Base-by-base conservation (phyloP, 2,329 filamentous ascomycete genomes). In the Fusarium globosum region DNA sequence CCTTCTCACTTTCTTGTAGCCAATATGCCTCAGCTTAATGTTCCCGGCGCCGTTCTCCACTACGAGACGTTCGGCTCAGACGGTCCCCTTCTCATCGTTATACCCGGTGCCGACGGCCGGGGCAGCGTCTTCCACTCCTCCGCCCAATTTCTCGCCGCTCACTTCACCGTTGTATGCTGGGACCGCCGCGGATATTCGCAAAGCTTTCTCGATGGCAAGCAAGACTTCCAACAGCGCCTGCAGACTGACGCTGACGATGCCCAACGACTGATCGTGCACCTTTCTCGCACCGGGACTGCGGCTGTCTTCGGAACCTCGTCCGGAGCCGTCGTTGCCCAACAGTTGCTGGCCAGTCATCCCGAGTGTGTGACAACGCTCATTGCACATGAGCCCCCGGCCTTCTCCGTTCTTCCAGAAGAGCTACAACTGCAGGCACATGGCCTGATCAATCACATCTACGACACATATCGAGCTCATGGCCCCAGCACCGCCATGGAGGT, bases 371-470 rank as follows among this genome's bases (percentile, higher is more conserved):
- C 21, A 42, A n/a, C 1, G 21, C 39, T 42, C 14, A 15, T n/a
- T 42, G 5, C 39, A 6, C 8, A 42, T 42, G 1, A 42, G 21
- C 8, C 14, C 13, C 21, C 14, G 9, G 39, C 14, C 14, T n/a
- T n/a, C 39, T n/a, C 21, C 9, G 14, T 42, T 42, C 39, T 42
- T 42, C 14, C 9, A 6, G 2, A 42, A 8, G 14, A 42, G 14
- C 4, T 16, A 1, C 21, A 42, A 0, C 9, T 16, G 6, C 39
- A n/a, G 21, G 6, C 21, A 0, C 6, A n/a, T 42, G 21, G 39
- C 2, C 39, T 15, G 6, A n/a, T n/a, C 5, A 15, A 42, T 7
- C 14, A 42, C 6, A 42, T 42, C 39, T 42, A n/a, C 13, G 39
- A 42, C 21, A 42, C 14, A 42, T 42, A 15, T 42, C 8, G 21